A percentile compares a stretch with the other conserved stretches of the same genome.
These are phyloP conservation scores for Pythium chondricola DNA, from an alignment of 352 stramenopile genomes.

Conservation along the genomic window DNA sequence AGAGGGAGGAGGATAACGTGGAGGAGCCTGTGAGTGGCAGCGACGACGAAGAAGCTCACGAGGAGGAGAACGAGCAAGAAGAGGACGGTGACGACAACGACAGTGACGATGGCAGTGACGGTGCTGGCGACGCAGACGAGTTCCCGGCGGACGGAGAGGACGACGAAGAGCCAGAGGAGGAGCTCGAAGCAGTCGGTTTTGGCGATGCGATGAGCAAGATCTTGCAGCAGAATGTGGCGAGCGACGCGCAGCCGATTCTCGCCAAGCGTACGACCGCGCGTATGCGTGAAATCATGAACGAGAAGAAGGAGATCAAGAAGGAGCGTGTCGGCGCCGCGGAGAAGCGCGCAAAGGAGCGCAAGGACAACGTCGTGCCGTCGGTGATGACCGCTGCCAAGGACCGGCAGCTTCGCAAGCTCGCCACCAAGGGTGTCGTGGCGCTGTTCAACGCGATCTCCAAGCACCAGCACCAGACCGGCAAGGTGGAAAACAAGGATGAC, in stretches of 20 bases:
- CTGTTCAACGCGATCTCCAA: slow-evolving; percentile 85
- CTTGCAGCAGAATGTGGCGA: slow-evolving; percentile 59
- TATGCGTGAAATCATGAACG: slow-evolving; percentile 76
- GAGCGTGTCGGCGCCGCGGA: slow-evolving; percentile 60
- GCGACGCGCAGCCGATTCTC: slow-evolving; percentile 69
- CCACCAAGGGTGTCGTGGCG: slow-evolving; percentile 80
- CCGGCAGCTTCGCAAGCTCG: slow-evolving; percentile 67
- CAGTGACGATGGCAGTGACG: slow-evolving; percentile 6
- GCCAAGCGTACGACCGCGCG: slow-evolving; percentile 77
- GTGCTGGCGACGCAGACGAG: slow-evolving; percentile 12
- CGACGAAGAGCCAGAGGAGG: slow-evolving; percentile 26
- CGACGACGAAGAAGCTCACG: slow-evolving; percentile 21
- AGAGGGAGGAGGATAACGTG: slow-evolving; percentile 8
- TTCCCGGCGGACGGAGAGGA: slow-evolving; percentile 16
- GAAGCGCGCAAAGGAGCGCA: slow-evolving; percentile 68
- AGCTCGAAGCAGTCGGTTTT: slow-evolving; percentile 70
- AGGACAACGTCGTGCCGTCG: slow-evolving; percentile 67
- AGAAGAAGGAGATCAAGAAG: slow-evolving; percentile 69
- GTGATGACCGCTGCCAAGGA: slow-evolving; percentile 56
- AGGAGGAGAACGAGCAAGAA: slow-evolving; percentile 14
- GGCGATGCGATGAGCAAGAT: slow-evolving; percentile 86
- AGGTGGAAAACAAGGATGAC: slow-evolving; percentile 50
- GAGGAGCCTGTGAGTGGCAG: slow-evolving; percentile 11
- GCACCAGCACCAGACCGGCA: slow-evolving; percentile 70
- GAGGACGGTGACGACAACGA: slow-evolving; percentile 9